phyloP scores from a whole-genome alignment of 176 grass and related monocot species.

The Melocanna baccifera region DNA sequence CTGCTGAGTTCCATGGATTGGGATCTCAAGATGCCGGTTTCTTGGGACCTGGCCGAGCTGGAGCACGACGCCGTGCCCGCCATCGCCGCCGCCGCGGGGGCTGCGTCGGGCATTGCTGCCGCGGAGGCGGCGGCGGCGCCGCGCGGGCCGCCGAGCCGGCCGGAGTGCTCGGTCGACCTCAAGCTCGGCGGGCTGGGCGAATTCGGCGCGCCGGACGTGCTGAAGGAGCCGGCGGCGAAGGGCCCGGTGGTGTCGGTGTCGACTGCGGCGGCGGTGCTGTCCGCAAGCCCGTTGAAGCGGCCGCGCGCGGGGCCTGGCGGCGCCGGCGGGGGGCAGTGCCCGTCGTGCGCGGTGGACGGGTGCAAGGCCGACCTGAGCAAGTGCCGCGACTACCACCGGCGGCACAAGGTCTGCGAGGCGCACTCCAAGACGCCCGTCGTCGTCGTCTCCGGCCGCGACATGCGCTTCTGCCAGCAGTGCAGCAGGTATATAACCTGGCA shows the following conservation, averaged over 20 bases:
- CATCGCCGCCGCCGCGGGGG: slow-evolving; percentile 12
- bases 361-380: slow-evolving; percentile 84
- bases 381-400: slow-evolving; percentile 92
- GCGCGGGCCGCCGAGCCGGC: slow-evolving; percentile 20
- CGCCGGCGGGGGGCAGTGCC: slow-evolving; percentile 19
- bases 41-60: slow-evolving; percentile 70
- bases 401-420: slow-evolving; percentile 95
- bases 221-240: slow-evolving; percentile 34
- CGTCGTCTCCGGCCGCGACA: slow-evolving; percentile 72
- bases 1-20: slow-evolving; percentile 68
- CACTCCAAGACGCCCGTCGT: slow-evolving; percentile 91
- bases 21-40: slow-evolving; percentile 80
- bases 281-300: slow-evolving; percentile 42
- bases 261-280: slow-evolving; percentile 10
- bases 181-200: slow-evolving; percentile 74
- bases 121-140: background rate
- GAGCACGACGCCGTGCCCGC: slow-evolving; percentile 38
- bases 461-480: slow-evolving; percentile 99
- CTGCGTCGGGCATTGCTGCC: slow-evolving; percentile 34
- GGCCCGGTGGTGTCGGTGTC: background rate
- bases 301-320: slow-evolving; percentile 18
- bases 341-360: slow-evolving; percentile 77
- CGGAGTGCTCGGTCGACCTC: slow-evolving; percentile 79
- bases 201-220: slow-evolving; percentile 24
- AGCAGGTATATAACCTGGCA: slow-evolving; percentile 56